Percentiles rank a stretch among this genome's conserved stretches.
These are phyloP conservation scores for Alectoria sarmentosa DNA, from an alignment of 495 filamentous ascomycete species.

Conservation along the genomic window DNA sequence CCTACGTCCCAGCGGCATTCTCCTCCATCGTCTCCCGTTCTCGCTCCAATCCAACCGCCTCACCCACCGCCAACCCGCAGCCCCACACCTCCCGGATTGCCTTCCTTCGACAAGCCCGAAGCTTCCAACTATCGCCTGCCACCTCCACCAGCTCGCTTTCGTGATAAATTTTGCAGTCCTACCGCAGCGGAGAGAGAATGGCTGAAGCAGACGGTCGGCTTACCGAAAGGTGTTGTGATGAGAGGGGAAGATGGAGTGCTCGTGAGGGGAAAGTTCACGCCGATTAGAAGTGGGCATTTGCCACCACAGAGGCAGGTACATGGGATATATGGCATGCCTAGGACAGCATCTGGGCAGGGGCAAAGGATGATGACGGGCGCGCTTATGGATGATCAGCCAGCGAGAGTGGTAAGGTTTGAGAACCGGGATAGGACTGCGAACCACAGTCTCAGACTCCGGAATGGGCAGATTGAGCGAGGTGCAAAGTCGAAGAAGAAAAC, in stretches of 20 bases:
- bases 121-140: slow-evolving; percentile 33
- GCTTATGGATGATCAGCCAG: slow-evolving; percentile 1
- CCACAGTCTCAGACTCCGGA: background rate
- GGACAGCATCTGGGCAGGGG: background rate
- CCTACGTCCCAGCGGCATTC: slow-evolving; percentile 27
- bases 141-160: slow-evolving; percentile 21
- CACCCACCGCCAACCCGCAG: slow-evolving; percentile 37
- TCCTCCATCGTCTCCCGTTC: slow-evolving; percentile 26
- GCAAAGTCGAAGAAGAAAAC: background rate
- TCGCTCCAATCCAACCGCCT: slow-evolving; percentile 31
- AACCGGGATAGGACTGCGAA: background rate
- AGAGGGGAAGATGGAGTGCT: slow-evolving; percentile 26
- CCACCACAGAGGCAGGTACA: slow-evolving; percentile 17
- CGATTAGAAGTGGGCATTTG: slow-evolving; percentile 21
- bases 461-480: background rate
- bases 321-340: background rate
- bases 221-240: slow-evolving; percentile 27
- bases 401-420: background rate
- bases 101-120: slow-evolving; percentile 41
- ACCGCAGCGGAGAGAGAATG: slow-evolving; percentile 18
- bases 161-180: slow-evolving; percentile 18
- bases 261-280: slow-evolving; percentile 18
- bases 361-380: slow-evolving; percentile 1
- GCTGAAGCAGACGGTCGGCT: slow-evolving; percentile 15
- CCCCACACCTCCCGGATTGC: slow-evolving; percentile 43